Conservation (phyloP, 305 asterid species). For the Solanum hybrid region DNA sequence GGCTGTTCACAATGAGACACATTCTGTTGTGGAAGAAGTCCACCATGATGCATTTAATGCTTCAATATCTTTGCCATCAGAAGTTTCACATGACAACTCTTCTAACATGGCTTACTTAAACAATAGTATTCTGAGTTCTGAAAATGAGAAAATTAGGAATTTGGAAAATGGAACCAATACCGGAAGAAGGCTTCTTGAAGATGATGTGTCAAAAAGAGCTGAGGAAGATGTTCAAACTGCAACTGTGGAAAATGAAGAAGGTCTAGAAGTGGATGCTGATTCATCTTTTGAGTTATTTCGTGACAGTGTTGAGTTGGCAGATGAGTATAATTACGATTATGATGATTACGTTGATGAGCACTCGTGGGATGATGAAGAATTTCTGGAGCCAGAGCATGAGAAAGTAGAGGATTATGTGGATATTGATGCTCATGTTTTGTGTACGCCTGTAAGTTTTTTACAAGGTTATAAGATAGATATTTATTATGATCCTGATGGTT, state of each 20-base stretch:
- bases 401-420: slow-evolving; percentile 75
- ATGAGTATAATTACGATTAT: slow-evolving; percentile 90
- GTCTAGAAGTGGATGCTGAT: slow-evolving; percentile 82
- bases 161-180: slow-evolving; percentile 35
- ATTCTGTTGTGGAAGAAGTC: slow-evolving; percentile 30
- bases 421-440: slow-evolving; percentile 87
- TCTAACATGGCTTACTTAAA: slow-evolving; percentile 38
- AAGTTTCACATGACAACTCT: slow-evolving; percentile 32
- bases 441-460: slow-evolving; percentile 76
- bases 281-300: slow-evolving; percentile 87
- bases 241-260: slow-evolving; percentile 79
- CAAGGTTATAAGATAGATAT: neutral
- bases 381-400: slow-evolving; percentile 76
- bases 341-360: slow-evolving; percentile 78
- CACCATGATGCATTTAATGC: slow-evolving; percentile 28
- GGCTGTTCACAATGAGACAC: slow-evolving; percentile 31
- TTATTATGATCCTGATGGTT: neutral
- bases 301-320: slow-evolving; percentile 74
- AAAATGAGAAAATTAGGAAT: slow-evolving; percentile 25
- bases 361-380: slow-evolving; percentile 90
- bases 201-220: neutral
- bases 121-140: slow-evolving; percentile 21
- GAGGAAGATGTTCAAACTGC: slow-evolving; percentile 40
- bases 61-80: slow-evolving; percentile 28
- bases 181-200: slow-evolving; percentile 20